These are phyloP conservation scores for Cryoendolithus antarcticus DNA, from an alignment of 2,329 filamentous ascomycete genomes.

Conservation along the genomic window DNA sequence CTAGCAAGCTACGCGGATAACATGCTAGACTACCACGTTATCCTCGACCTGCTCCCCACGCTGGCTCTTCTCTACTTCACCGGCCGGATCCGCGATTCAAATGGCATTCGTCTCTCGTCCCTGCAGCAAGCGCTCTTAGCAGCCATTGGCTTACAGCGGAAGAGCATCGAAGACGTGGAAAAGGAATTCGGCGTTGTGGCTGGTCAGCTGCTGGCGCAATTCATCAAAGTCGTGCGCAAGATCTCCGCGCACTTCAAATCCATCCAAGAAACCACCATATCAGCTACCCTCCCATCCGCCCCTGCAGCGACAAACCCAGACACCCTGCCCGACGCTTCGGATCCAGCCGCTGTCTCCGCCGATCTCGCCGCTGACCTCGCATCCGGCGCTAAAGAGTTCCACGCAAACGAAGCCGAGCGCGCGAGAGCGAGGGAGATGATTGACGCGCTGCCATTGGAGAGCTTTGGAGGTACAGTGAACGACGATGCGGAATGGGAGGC, in stretches of 20 bases:
- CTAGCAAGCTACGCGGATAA: slow-evolving; percentile 93
- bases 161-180: slow-evolving; percentile 69
- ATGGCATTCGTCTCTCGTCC: slow-evolving; percentile 56
- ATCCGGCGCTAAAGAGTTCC: slow-evolving; percentile 66
- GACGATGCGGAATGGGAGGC: slow-evolving; percentile 42
- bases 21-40: slow-evolving; percentile 94
- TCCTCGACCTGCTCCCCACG: slow-evolving; percentile 78
- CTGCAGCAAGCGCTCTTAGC: slow-evolving; percentile 79
- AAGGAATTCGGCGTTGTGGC: slow-evolving; percentile 63
- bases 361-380: slow-evolving; percentile 70
- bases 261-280: slow-evolving; percentile 58
- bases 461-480: slow-evolving; percentile 49
- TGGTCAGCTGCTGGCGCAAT: slow-evolving; percentile 85
- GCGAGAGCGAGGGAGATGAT: slow-evolving; percentile 81
- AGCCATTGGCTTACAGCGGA: slow-evolving; percentile 82
- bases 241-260: slow-evolving; percentile 65
- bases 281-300: slow-evolving; percentile 31
- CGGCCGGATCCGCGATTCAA: slow-evolving; percentile 45
- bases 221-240: slow-evolving; percentile 91
- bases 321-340: slow-evolving; percentile 34
- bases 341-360: slow-evolving; percentile 34
- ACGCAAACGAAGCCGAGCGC: slow-evolving; percentile 43
- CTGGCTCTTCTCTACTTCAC: slow-evolving; percentile 79
- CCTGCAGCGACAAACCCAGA: slow-evolving; percentile 25
- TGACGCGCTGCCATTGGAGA: slow-evolving; percentile 77